Conservation (phyloP, 352 stramenopile species). For the Phytophthora palmivora region DNA sequence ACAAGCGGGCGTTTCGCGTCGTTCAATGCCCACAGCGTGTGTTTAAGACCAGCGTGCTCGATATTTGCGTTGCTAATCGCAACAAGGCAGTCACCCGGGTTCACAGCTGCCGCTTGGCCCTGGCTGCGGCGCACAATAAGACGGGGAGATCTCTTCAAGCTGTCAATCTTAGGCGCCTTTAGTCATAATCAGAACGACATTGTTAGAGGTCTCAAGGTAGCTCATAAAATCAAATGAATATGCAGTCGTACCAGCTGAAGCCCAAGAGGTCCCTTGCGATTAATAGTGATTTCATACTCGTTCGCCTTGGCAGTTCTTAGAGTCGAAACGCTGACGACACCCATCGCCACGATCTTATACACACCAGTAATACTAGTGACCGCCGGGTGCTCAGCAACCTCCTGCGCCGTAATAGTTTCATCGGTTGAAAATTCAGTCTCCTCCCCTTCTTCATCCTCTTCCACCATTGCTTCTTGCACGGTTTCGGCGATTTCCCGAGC, state of each 20-base stretch:
- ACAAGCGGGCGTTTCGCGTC: constrained; percentile 76
- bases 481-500: constrained; percentile 48
- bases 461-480: constrained; percentile 49
- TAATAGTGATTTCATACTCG: constrained; percentile 84
- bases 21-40: constrained; percentile 87
- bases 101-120: constrained; percentile 75
- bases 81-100: constrained; percentile 83
- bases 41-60: constrained; percentile 85
- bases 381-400: constrained; percentile 73
- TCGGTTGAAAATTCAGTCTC: constrained; percentile 64
- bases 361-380: constrained; percentile 85
- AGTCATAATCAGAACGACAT: constrained; percentile 12
- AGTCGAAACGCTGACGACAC: constrained; percentile 81
- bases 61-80: constrained; percentile 86
- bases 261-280: constrained; percentile 61
- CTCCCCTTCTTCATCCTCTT: constrained; percentile 49
- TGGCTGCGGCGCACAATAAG: constrained; percentile 82
- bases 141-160: constrained; percentile 58
- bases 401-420: constrained; percentile 73
- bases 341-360: constrained; percentile 84
- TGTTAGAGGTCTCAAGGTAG: constrained; percentile 8
- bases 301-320: constrained; percentile 78
- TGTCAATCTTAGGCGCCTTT: constrained; percentile 53
- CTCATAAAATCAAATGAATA: constrained; percentile 1
- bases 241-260: constrained; percentile 62